Evolutionary conservation across 2,329 filamentous ascomycete genomes (phyloP), one percentile per base, ranked within the genome.

Genomic region (Seiridium cupressi): DNA sequence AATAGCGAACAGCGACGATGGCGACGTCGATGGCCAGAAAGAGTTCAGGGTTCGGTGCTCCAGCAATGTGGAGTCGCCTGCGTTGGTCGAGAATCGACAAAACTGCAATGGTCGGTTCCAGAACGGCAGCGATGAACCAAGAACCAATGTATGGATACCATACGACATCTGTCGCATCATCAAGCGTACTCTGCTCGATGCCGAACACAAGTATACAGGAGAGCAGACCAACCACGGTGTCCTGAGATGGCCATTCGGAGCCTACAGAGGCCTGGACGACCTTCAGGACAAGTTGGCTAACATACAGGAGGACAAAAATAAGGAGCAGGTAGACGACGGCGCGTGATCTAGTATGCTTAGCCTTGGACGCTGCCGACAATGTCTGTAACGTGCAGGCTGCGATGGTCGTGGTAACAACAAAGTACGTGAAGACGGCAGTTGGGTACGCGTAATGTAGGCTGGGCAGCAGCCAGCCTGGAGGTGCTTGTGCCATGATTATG

Each of bases 71-170:
- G 3, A 57, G 55, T 40, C 55, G 58, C 26, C 47, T 58, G 35
- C 66, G 35, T 61, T 67, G 51, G 57, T 63, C 47, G 49, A 74
- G 57, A 26, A 70, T 70, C 44, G 73, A 69, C 18, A 84, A 64
- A 11, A 75, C 65, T 32, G 80, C 69, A 38, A 86, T 73, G 54
- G 70, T 66, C 0, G 81, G 69, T 67, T 92, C 89, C 42, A 84
- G 82, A 11, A 79, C 65, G 6, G 89, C 72, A 11, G 83, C 84
- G 13, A 90, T 71, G 36, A 83, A 64, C 80, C 88, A 89, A 10
- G 84, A 84, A 18, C 86, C 87, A 63, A 84, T 83, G 63, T 86
- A 87, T 0, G 88, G 86, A 65, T 88, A 86, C 80, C 86, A 88
- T 8, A 85, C 78, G 2, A 81, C 78, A 56, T 79, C 76, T 36